Evolutionary conservation across 805 yeast genomes (phyloP), one percentile per base, ranked within the genome.

Genomic region (Suhomyces sp.): DNA sequence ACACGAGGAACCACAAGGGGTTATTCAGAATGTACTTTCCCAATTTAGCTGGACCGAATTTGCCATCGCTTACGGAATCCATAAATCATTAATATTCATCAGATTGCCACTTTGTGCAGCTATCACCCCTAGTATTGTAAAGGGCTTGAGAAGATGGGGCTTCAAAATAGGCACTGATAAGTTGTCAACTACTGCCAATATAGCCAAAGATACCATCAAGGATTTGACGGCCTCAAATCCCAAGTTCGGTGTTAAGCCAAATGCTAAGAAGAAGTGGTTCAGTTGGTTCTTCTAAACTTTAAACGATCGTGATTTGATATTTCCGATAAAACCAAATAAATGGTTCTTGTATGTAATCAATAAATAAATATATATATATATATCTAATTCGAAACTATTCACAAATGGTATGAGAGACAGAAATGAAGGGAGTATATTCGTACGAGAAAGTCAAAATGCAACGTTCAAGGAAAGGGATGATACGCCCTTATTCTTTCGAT

Each of bases 31-130:
- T 36, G 26, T 72, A 35, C 56, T 66, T 29, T 59, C 72, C 24
- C 76, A 72, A 60, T 75, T 52, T 66, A 90, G 64, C 66, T 75
- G 89, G 78, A 87, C 97, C 0, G 97, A 93, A 69, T 83, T 90
- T 60, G 85, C 88, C 10, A 80, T 94, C 49, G 98, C 98, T 0
- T 94, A 94, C 67, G 97, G 97, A 2, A 74, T 94, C 46, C 98
- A 94, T 74, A 94, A 94, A 72, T 82, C 92, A 4, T 77, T 94
- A 57, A 81, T 93, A 23, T 82, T 93, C 55, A 80, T 94, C 42
- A 80, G 99, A 57, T 73, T 94, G 5, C 99, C 99, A 12, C 68
- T 90, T 29, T 87, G 97, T 0, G 97, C 97, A 0, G 96, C 96
- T 2, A 80, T 92, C 10, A 91, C 97, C 0, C 99, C 99, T 5